Conservation (phyloP, 139 green algal genomes). For the Auxenochlorella pyrenoidosa region DNA sequence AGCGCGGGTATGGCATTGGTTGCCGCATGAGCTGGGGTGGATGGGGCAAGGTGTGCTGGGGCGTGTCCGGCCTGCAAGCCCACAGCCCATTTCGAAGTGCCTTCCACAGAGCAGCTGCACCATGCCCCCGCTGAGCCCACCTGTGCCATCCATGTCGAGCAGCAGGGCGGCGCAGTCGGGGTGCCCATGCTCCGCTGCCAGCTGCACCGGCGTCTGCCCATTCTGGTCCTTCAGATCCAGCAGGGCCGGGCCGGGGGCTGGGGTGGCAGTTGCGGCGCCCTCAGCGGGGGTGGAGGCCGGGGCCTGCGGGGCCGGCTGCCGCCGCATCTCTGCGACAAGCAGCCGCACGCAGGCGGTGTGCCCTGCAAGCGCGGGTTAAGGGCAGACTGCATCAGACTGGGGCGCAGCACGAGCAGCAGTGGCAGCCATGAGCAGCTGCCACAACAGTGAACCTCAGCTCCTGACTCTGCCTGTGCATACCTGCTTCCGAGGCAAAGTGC, state of each 20-base stretch:
- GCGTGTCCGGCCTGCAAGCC: too few relatives aligned
- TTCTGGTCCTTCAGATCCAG: conserved; percentile 38
- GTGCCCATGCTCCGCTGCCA: conserved; percentile 43
- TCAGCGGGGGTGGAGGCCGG: neutral
- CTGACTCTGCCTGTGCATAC: neutral
- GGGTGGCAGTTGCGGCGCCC: neutral
- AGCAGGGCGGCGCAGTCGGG: conserved; percentile 49
- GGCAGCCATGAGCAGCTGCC: neutral
- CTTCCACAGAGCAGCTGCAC: too few relatives aligned
- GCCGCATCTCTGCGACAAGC: conserved; percentile 32
- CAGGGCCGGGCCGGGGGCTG: neutral
- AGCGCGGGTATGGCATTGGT: too few relatives aligned
- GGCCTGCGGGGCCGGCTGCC: neutral
- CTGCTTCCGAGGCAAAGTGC: conserved; percentile 52
- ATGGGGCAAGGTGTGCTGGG: too few relatives aligned
- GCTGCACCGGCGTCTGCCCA: conserved; percentile 44
- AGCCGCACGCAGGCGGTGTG: conserved; percentile 1
- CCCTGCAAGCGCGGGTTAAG: neutral
- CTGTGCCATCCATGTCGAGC: conserved; percentile 38
- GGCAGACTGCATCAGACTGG: neutral
- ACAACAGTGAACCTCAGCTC: neutral
- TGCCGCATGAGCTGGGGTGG: too few relatives aligned
- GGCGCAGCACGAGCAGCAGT: neutral
- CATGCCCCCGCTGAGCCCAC: too few relatives aligned
- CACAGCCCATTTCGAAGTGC: too few relatives aligned